Percentiles rank a stretch among this genome's conserved stretches.
Evolutionary conservation across 2,329 filamentous ascomycete genomes (phyloP).

Genomic region (Exserohilum turcica): DNA sequence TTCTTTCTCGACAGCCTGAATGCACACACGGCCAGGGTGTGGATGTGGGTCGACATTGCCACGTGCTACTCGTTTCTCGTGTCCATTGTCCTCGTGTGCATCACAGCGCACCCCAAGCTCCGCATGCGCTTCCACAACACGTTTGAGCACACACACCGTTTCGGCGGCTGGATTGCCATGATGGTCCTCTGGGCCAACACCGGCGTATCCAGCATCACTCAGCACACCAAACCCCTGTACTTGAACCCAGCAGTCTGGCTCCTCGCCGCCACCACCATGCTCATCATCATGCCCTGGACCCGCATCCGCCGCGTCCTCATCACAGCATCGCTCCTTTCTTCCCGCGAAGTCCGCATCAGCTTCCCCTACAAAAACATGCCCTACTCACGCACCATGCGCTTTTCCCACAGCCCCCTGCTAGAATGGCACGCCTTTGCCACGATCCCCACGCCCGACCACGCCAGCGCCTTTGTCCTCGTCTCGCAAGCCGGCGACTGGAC

Average conservation of each 20-base stretch:
- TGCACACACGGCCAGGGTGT: constrained; percentile 15
- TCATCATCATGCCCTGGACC: constrained; percentile 75
- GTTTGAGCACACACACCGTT: constrained; percentile 45
- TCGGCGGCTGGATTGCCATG: constrained; percentile 40
- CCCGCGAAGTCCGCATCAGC: constrained; percentile 73
- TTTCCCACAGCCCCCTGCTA: constrained; percentile 24
- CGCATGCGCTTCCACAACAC: constrained; percentile 38
- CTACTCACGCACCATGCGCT: constrained; percentile 29
- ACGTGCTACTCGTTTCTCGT: constrained; percentile 21
- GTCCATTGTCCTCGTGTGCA: constrained; percentile 30
- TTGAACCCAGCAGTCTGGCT: constrained; percentile 63
- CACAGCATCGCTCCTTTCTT: constrained; percentile 67
- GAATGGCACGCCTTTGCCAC: constrained; percentile 50
- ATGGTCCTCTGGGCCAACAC: constrained; percentile 35
- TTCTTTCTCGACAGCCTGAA: constrained; percentile 20
- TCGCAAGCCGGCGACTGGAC: constrained; percentile 48
- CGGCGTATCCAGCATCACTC: constrained; percentile 15
- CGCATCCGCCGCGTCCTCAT: constrained; percentile 71
- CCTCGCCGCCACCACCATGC: constrained; percentile 65
- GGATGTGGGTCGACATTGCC: constrained; percentile 25
- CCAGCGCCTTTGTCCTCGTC: constrained; percentile 31
- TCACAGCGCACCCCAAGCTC: constrained; percentile 31
- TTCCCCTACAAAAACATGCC: constrained; percentile 32
- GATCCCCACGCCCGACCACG: constrained; percentile 25
- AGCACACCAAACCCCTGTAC: constrained; percentile 5